Base-by-base conservation (phyloP, 1,139 yeast genomes). In the Suhomyces chickasaworum region DNA sequence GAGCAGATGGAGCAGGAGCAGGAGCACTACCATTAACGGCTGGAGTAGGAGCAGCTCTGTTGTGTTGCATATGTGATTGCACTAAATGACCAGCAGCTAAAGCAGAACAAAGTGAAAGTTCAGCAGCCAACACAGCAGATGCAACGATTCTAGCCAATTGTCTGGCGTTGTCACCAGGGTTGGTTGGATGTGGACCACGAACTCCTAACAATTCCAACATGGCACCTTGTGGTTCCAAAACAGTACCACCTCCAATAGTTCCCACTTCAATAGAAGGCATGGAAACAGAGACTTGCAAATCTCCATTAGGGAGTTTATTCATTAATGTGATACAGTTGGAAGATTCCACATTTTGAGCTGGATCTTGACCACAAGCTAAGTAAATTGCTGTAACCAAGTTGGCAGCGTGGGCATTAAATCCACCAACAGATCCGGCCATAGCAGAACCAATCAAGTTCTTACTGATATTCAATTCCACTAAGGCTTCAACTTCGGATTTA, bases 241-340 rank as follows among this genome's bases (percentile, higher is more conserved):
- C 89, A 8, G 99, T 95, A 64, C 99, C 99, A 52, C 99, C 99
- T 51, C 99, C 99, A 67, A 95, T 91, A 3, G 99, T 93, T 52
- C 99, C 99, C 39, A 93, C 99, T 72, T 95, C 99, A 57, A 95
- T 90, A 22, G 95, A 89, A 23, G 99, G 99, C 99, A 95, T 95
- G 6, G 97, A 88, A 17, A 93, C 99, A 3, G 97, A 88, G 44
- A 95, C 86, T 54, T 81, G 85, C 60, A 95, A 79, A 62, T 90
- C 91, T 20, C 97, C 99, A 46, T 66, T 68, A 34, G 75, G 75
- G 41, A 80, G 78, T 61, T 88, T 89, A 61, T 86, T 85, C 95
- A 95, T 90, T 56, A 93, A 75, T 1, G 99, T 93, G 54, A 95
- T 91, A 84, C 99, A 95, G 71, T 91, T 93, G 30, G 97, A 89